Evolutionary conservation across 106 monocot genomes (phyloP).

Genomic region (Dactylorhiza incarnata): DNA sequence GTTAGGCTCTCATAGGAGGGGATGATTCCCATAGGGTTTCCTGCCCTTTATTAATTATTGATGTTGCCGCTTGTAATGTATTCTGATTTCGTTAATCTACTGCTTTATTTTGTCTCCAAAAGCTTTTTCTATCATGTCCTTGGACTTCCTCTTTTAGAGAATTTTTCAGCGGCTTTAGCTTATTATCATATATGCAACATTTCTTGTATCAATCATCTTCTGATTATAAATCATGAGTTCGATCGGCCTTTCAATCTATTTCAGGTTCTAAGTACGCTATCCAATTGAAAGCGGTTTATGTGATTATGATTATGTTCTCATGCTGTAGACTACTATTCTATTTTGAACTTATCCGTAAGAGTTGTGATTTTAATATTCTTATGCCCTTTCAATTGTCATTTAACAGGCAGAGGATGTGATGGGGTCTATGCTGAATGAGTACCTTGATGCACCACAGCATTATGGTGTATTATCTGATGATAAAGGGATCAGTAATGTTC

Average conservation of each 20-base stretch:
- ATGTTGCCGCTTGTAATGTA: too few species aligned
- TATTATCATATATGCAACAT: background rate
- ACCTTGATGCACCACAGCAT: conserved; percentile 42
- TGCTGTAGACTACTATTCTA: background rate
- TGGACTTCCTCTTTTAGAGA: too few species aligned
- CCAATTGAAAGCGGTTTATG: background rate
- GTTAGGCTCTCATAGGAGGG: too few species aligned
- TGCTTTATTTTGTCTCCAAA: too few species aligned
- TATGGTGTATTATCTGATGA: conserved; percentile 7
- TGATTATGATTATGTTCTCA: background rate
- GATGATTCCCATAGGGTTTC: too few species aligned
- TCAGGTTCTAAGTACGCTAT: background rate
- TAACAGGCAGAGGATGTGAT: conserved; percentile 85
- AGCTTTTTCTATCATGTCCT: too few species aligned
- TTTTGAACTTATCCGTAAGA: background rate
- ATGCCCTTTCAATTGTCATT: background rate
- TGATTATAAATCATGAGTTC: background rate
- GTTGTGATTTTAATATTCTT: background rate
- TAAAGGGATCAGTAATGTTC: background rate
- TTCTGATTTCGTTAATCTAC: too few species aligned
- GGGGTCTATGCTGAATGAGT: conserved; percentile 64
- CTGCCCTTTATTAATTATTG: too few species aligned
- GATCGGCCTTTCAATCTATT: background rate
- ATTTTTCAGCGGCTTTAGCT: background rate
- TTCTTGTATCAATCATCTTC: background rate